A percentile compares a stretch with the other conserved stretches of the same genome.
These are phyloP conservation scores for Globisporangium cystogenes DNA, from an alignment of 352 stramenopile genomes.

Conservation along the genomic window DNA sequence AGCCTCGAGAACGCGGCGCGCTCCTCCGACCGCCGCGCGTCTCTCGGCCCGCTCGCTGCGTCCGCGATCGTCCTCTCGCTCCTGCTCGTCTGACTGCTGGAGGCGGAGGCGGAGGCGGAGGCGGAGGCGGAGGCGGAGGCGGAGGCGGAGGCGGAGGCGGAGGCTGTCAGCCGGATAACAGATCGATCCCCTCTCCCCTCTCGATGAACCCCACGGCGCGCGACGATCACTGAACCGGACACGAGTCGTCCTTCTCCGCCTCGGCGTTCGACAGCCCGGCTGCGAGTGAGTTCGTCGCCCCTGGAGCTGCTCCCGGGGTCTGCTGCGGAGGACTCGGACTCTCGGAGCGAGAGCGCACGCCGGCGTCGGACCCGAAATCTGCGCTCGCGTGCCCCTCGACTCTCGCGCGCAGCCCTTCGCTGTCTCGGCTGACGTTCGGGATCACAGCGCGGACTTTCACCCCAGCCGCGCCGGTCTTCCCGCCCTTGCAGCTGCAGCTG, in stretches of 20 bases:
- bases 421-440: constrained; percentile 24
- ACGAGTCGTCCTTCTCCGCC: constrained; percentile 51
- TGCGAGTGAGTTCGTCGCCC: constrained; percentile 4
- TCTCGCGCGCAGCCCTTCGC: constrained; percentile 7
- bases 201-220: neutral
- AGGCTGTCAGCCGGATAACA: neutral
- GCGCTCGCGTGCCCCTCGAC: neutral
- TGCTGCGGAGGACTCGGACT: neutral
- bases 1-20: constrained; percentile 59
- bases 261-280: constrained; percentile 29
- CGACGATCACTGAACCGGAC: constrained; percentile 49
- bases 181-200: neutral
- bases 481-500: constrained; percentile 62
- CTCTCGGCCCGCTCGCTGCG: neutral
- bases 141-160: too few relatives aligned
- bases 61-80: constrained; percentile 2
- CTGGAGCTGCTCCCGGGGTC: neutral
- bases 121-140: too few relatives aligned
- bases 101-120: too few relatives aligned
- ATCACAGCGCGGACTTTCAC: constrained; percentile 44
- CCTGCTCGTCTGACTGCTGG: constrained; percentile 3
- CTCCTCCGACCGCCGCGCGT: neutral
- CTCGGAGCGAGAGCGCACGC: neutral
- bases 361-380: neutral
- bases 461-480: constrained; percentile 17